phyloP scores from a whole-genome alignment of 139 green algal genomes.

The Chlorokybus atmophyticus region DNA sequence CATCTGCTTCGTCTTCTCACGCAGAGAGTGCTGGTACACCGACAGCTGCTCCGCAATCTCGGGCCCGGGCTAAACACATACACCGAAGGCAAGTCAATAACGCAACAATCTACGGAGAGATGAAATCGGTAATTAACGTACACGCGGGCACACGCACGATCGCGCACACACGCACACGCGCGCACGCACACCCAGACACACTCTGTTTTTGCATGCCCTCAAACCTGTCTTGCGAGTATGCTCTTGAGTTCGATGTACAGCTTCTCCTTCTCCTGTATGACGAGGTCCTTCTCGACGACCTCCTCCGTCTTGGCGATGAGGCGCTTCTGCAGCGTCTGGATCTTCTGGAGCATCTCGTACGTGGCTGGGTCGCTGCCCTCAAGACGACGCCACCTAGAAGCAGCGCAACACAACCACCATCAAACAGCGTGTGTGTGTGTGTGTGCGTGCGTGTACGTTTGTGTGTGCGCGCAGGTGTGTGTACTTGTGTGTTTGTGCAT shows the following conservation, averaged over 20 bases:
- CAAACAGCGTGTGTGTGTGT: too few species aligned
- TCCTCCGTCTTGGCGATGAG: slow-evolving; percentile 83
- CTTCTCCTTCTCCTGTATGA: slow-evolving; percentile 83
- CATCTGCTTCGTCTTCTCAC: slow-evolving; percentile 85
- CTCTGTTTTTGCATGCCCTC: too few species aligned
- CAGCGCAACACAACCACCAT: too few species aligned
- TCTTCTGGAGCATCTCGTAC: slow-evolving; percentile 91
- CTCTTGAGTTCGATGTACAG: slow-evolving; percentile 83
- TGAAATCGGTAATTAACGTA: too few species aligned
- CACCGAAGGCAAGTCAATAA: too few species aligned
- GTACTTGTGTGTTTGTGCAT: too few species aligned
- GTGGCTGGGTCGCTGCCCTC: slow-evolving; percentile 74
- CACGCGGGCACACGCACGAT: too few species aligned
- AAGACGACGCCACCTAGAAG: slow-evolving; percentile 74
- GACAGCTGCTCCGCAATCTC: slow-evolving; percentile 74
- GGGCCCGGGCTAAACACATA: slow-evolving; percentile 32
- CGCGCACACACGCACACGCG: too few species aligned
- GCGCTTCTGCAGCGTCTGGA: slow-evolving; percentile 81
- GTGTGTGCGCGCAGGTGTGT: too few species aligned
- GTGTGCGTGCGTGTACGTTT: too few species aligned
- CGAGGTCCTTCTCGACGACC: slow-evolving; percentile 73
- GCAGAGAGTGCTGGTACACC: slow-evolving; percentile 65
- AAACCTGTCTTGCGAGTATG: slow-evolving; percentile 70
- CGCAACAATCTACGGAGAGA: too few species aligned
- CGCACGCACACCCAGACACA: too few species aligned